Evolutionary conservation across 2,329 filamentous ascomycete species (phyloP).

Genomic region (Epichloe festucae): DNA sequence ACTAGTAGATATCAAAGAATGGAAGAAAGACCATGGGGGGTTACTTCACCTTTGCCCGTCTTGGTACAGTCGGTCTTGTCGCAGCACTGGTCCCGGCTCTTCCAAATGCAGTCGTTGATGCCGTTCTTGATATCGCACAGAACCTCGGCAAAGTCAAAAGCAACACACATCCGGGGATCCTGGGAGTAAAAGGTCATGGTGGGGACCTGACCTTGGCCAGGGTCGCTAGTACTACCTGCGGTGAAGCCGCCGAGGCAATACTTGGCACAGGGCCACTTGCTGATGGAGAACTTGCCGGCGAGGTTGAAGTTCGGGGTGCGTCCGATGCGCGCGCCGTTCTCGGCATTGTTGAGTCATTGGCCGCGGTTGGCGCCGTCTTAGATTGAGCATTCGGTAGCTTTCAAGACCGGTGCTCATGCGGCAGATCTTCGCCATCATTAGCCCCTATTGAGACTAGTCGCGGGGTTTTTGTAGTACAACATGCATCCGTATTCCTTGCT

Average conservation of each 20-base stretch:
- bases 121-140: constrained; percentile 9
- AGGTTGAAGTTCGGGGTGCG: constrained; percentile 5
- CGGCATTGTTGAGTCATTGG: constrained; percentile 9
- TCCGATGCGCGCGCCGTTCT: constrained; percentile 7
- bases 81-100: constrained; percentile 7
- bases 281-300: constrained; percentile 9
- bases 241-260: constrained; percentile 10
- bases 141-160: constrained; percentile 9
- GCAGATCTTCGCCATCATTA: too few species aligned
- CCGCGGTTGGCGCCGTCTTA: constrained; percentile 1
- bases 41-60: background rate
- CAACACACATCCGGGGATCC: constrained; percentile 8
- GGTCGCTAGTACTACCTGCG: constrained; percentile 7
- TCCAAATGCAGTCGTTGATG: constrained; percentile 10
- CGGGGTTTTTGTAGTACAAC: too few species aligned
- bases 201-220: constrained; percentile 4
- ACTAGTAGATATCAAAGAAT: too few species aligned
- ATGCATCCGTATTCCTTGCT: too few species aligned
- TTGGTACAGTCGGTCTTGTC: constrained; percentile 5
- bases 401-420: too few species aligned
- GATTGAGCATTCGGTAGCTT: too few species aligned
- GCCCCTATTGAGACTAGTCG: too few species aligned
- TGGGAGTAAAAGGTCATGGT: constrained; percentile 10
- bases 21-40: too few species aligned
- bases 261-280: constrained; percentile 11